A percentile compares a stretch with the other conserved stretches of the same genome.
These are phyloP conservation scores for Paecilomyces dactylethromorphus DNA, from an alignment of 2,329 filamentous ascomycete genomes.

Conservation along the genomic window DNA sequence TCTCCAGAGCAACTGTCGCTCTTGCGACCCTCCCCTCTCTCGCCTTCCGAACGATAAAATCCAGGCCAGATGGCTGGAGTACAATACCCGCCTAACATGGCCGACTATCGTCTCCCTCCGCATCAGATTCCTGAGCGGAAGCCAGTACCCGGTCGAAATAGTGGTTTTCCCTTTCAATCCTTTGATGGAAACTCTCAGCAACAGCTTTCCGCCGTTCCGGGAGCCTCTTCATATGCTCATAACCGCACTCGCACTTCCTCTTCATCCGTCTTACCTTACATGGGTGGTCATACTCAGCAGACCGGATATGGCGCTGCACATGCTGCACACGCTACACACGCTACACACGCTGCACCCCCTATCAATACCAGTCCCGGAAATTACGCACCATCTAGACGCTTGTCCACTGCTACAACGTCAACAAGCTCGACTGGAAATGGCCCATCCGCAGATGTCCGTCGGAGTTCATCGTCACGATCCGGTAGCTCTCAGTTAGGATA, in stretches of 20 bases:
- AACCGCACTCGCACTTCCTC: conserved; percentile 36
- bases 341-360: conserved; percentile 18
- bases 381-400: conserved; percentile 22
- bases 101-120: conserved; percentile 30
- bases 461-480: conserved; percentile 77
- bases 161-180: conserved; percentile 9
- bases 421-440: conserved; percentile 33
- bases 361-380: conserved; percentile 17
- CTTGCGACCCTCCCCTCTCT: neutral
- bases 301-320: conserved; percentile 15
- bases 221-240: conserved; percentile 19
- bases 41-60: neutral
- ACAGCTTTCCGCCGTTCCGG: conserved; percentile 16
- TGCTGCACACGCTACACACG: conserved; percentile 18
- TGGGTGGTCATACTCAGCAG: conserved; percentile 15
- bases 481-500: conserved; percentile 65
- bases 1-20: neutral
- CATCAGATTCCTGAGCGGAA: conserved; percentile 18
- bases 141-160: conserved; percentile 6
- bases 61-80: conserved; percentile 19
- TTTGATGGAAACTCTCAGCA: conserved; percentile 4
- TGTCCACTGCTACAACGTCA: conserved; percentile 36
- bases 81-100: conserved; percentile 20
- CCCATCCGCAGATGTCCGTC: conserved; percentile 42
- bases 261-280: conserved; percentile 24